phyloP scores from a whole-genome alignment of 2,329 filamentous ascomycete species.

The Bipolaris gigantea region DNA sequence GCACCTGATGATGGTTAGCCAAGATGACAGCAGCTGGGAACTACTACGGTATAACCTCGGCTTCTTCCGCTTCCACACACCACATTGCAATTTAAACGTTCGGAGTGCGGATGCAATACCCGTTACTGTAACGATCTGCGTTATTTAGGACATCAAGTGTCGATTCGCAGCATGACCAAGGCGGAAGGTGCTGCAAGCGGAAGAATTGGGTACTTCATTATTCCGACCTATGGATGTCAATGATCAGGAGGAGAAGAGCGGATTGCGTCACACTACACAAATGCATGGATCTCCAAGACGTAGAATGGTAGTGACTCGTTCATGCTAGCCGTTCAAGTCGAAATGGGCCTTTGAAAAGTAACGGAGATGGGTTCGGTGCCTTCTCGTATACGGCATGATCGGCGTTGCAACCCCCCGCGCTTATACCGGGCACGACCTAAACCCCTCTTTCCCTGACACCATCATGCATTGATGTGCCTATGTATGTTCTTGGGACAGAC shows the following conservation, averaged over 20 bases:
- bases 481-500: neutral
- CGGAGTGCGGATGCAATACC: slow-evolving; percentile 1
- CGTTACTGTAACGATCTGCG: neutral
- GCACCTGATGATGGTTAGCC: neutral
- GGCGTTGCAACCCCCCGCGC: neutral
- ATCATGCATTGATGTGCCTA: neutral
- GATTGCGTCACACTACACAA: neutral
- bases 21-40: neutral
- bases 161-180: neutral
- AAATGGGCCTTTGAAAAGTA: neutral
- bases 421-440: neutral
- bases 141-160: neutral
- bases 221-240: neutral
- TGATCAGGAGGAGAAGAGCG: neutral
- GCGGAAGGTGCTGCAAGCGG: slow-evolving; percentile 1
- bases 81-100: neutral
- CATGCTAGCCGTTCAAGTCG: neutral
- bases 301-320: neutral
- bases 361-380: neutral
- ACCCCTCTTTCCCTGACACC: neutral
- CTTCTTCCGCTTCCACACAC: neutral
- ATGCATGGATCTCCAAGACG: neutral
- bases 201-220: slow-evolving; percentile 6
- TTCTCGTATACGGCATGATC: neutral
- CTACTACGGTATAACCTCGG: neutral